Evolutionary conservation across 2,329 filamentous ascomycete genomes (phyloP).

Genomic region (Stagonosporopsis chrysanthemi): DNA sequence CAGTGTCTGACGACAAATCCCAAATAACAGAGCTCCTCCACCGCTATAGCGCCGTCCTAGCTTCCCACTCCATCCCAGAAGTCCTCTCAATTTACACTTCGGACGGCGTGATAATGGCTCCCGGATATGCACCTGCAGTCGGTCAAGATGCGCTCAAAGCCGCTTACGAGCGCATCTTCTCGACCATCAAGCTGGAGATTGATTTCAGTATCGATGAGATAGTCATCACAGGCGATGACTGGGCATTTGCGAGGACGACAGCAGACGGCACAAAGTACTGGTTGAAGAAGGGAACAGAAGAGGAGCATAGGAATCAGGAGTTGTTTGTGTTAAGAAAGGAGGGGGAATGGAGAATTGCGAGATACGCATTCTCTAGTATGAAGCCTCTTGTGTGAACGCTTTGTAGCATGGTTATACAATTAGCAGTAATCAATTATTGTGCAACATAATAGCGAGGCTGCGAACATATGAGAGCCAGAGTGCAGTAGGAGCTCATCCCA

Average conservation of each 20-base stretch:
- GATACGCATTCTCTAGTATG: constrained; percentile 20
- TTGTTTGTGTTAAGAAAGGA: constrained; percentile 12
- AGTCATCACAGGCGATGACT: constrained; percentile 7
- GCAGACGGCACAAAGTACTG: constrained; percentile 17
- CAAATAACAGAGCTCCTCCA: constrained; percentile 13
- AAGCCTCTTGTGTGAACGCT: constrained; percentile 8
- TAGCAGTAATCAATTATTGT: neutral
- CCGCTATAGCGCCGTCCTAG: constrained; percentile 14
- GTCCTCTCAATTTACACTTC: constrained; percentile 18
- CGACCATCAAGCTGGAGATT: constrained; percentile 16
- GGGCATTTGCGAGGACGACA: constrained; percentile 20
- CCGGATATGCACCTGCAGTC: constrained; percentile 1
- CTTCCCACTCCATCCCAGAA: constrained; percentile 13
- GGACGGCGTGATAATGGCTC: constrained; percentile 15
- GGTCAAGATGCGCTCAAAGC: constrained; percentile 9
- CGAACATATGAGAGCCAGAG: neutral
- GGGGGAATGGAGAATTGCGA: constrained; percentile 15
- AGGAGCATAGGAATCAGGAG: constrained; percentile 16
- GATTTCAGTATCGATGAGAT: constrained; percentile 19
- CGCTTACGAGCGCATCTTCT: constrained; percentile 20
- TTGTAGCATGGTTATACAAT: neutral
- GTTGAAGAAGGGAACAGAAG: constrained; percentile 18
- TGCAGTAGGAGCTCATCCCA: neutral
- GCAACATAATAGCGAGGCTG: neutral
- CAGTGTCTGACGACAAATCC: constrained; percentile 8